Evolutionary conservation across 1,284 basidiomycete species (phyloP), one percentile per base, ranked within the genome.

Genomic region (Rhizoctonia solani): DNA sequence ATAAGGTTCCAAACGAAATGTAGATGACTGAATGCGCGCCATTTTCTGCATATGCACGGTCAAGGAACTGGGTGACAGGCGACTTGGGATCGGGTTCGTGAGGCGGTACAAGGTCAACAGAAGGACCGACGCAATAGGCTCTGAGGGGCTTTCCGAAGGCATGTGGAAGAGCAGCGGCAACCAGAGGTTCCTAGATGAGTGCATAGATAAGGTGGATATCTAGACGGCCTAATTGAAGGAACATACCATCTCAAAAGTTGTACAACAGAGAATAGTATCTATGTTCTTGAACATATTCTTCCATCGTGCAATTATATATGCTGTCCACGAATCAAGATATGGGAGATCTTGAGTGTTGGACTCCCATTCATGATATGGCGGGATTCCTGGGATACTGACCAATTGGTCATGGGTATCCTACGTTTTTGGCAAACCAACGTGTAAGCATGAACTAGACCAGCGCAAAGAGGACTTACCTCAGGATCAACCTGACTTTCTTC

Each of bases 11-110:
- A 19, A 68, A 68, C 4, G 58, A 37, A 23, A 63, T 39, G 39
- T 68, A 68, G 6, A 68, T n/a, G 1, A 55, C 58, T 13, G 50
- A 54, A 32, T 68, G 39, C 1, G 42, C 27, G 1, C 67, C 67
- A 6, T 47, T 23, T 5, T 63, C 52, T 9, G 42, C 49, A 29
- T 63, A 63, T 52, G 58, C 49, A 19, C 46, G 44, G 67, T 65
- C 44, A 34, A 68, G 52, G 52, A 68, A 68, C 11, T 27, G 32
- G 4, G 47, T 30, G 16, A 39, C 37, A 1, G 67, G 56, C n/a
- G 41, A 16, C 6, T 16, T 16, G n/a, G 41, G 5, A 23, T 67
- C 30, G 27, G 39, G 29, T 4, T 21, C 16, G 16, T 25, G 11
- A 11, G 49, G 6, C n/a, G 37, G 16, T 16, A 49, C 37, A 11